phyloP scores from a whole-genome alignment of 306 rosid genomes.

The Vigna radiata region DNA sequence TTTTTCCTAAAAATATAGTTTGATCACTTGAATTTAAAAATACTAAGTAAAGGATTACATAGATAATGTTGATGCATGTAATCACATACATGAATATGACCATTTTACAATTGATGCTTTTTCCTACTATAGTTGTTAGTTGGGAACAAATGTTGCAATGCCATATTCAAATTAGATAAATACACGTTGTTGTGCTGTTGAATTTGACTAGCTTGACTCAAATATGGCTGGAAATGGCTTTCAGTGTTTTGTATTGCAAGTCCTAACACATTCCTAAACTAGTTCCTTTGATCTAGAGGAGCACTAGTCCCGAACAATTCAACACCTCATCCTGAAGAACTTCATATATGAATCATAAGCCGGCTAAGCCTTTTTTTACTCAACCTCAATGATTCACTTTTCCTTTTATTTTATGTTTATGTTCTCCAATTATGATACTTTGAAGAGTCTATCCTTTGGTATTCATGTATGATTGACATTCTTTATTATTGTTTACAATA shows the following conservation, averaged over 20 bases:
- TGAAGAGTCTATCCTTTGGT: background rate
- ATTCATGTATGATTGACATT: background rate
- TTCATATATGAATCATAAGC: slow-evolving; percentile 43
- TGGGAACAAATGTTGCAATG: background rate
- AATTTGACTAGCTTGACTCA: background rate
- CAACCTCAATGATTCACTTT: background rate
- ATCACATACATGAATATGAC: slow-evolving; percentile 4
- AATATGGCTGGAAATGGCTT: slow-evolving; percentile 45
- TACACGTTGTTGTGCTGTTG: background rate
- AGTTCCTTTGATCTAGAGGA: slow-evolving; percentile 48
- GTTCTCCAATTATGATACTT: slow-evolving; percentile 21
- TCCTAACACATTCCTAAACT: slow-evolving; percentile 54
- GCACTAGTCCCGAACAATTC: slow-evolving; percentile 40
- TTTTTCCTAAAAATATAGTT: background rate
- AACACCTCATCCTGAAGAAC: slow-evolving; percentile 44
- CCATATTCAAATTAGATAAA: background rate
- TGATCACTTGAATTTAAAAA: background rate
- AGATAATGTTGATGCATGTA: background rate
- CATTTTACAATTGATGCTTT: background rate
- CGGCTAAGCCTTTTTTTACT: slow-evolving; percentile 45
- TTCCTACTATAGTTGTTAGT: background rate
- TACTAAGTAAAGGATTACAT: background rate
- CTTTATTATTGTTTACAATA: background rate
- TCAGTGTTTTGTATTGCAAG: slow-evolving; percentile 39
- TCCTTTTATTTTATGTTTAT: background rate